Evolutionary conservation across 768 basidiomycete species (phyloP).

Genomic region (Xerocomus brunneocitrinus): DNA sequence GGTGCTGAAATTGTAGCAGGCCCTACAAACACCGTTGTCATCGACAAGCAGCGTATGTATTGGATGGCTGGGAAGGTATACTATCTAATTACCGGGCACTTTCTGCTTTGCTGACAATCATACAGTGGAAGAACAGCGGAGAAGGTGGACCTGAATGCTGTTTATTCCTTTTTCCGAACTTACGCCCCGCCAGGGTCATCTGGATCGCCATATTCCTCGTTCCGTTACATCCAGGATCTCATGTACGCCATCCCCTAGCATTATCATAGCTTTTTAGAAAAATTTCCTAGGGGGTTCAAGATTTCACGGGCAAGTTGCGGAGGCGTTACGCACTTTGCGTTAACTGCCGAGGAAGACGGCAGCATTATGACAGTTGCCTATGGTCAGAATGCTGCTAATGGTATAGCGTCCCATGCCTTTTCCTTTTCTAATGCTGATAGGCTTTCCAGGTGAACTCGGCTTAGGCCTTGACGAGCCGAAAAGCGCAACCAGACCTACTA

Average conservation of each 20-base stretch:
- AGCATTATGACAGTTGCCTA: constrained; percentile 80
- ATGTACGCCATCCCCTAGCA: constrained; percentile 43
- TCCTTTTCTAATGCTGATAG: neutral
- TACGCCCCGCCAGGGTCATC: constrained; percentile 67
- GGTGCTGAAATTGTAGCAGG: constrained; percentile 69
- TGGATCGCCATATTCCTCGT: constrained; percentile 83
- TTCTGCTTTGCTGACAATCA: constrained; percentile 13
- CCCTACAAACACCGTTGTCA: constrained; percentile 76
- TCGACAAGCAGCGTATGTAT: constrained; percentile 83
- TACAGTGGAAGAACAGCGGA: constrained; percentile 90
- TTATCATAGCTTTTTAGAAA: neutral
- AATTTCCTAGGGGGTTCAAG: constrained; percentile 65
- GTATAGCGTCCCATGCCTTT: constrained; percentile 30
- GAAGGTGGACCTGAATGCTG: constrained; percentile 51
- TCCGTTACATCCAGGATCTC: constrained; percentile 83
- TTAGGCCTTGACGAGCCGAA: constrained; percentile 78
- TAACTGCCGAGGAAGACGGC: constrained; percentile 70
- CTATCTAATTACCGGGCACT: neutral
- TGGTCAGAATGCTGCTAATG: constrained; percentile 85
- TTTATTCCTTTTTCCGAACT: neutral
- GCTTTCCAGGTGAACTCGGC: constrained; percentile 66
- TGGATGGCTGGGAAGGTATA: constrained; percentile 79
- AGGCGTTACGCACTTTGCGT: constrained; percentile 85
- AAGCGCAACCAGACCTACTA: constrained; percentile 79
- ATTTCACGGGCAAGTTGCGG: constrained; percentile 66